Conservation (phyloP, 352 stramenopile genomes). For the Globisporangium carolinianum region DNA sequence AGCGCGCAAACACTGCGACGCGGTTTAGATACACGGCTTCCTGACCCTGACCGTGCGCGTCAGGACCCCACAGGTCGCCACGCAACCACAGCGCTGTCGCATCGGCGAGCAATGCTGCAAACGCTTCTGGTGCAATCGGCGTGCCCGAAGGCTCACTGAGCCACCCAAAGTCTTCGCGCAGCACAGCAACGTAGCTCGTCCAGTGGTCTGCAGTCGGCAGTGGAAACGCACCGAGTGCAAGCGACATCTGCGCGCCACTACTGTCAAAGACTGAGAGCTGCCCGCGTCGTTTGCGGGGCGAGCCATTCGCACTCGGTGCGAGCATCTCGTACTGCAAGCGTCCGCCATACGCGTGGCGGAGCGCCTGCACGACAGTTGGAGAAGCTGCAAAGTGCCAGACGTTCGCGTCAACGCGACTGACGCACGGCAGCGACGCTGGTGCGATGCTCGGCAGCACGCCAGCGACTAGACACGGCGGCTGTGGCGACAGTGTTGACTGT, state of each 20-base stretch:
- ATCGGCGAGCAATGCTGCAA: conserved; percentile 23
- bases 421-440: conserved; percentile 42
- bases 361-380: conserved; percentile 15
- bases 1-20: conserved; percentile 29
- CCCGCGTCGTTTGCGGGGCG: conserved; percentile 35
- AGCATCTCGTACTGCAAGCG: conserved; percentile 66
- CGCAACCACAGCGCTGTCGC: conserved; percentile 48
- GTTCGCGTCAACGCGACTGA: conserved; percentile 46
- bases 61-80: conserved; percentile 57
- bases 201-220: conserved; percentile 31
- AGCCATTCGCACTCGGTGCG: conserved; percentile 61
- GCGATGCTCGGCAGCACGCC: conserved; percentile 34
- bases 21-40: conserved; percentile 76
- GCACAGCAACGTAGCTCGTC: conserved; percentile 55
- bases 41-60: conserved; percentile 35
- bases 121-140: conserved; percentile 18
- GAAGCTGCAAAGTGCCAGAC: conserved; percentile 63
- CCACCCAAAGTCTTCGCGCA: conserved; percentile 76
- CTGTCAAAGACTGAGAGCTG: conserved; percentile 44
- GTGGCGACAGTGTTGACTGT: neutral
- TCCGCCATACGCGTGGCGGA: conserved; percentile 47
- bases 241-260: conserved; percentile 26
- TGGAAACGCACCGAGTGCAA: conserved; percentile 44
- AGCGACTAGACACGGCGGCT: conserved; percentile 18
- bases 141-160: conserved; percentile 43